These are phyloP conservation scores for Colletotrichum echinochloae DNA, from an alignment of 2,329 filamentous ascomycete species.

Conservation along the genomic window DNA sequence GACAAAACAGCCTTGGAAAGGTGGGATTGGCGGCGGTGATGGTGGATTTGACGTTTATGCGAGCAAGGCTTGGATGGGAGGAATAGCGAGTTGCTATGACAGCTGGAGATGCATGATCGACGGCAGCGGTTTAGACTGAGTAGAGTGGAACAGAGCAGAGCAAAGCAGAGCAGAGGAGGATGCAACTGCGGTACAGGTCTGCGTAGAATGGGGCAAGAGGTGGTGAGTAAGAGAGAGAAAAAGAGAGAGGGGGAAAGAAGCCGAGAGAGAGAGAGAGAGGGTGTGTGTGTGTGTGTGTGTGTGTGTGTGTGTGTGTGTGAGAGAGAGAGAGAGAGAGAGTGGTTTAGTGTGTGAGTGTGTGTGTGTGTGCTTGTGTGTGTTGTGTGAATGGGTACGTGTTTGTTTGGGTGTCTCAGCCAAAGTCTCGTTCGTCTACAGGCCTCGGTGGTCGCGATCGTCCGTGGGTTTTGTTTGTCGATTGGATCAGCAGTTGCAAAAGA, in stretches of 20 bases:
- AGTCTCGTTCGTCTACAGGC: slow-evolving; percentile 25
- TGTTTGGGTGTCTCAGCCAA: slow-evolving; percentile 37
- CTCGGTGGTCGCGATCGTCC: slow-evolving; percentile 24
- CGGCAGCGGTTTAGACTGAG: background rate
- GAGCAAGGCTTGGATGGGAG: slow-evolving; percentile 14
- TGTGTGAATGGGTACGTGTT: slow-evolving; percentile 21
- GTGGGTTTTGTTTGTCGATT: slow-evolving; percentile 5
- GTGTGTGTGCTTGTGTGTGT: slow-evolving; percentile 1
- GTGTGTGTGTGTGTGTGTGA: background rate
- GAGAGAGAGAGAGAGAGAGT: too few relatives aligned
- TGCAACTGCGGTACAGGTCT: background rate
- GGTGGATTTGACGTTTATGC: slow-evolving; percentile 1
- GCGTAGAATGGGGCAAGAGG: background rate
- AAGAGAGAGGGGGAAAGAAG: background rate
- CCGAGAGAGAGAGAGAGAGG: too few relatives aligned
- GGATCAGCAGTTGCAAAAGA: background rate
- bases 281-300: background rate
- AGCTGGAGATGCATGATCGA: slow-evolving; percentile 39
- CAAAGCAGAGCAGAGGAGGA: background rate
- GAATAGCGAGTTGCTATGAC: slow-evolving; percentile 29
- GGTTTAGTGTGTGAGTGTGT: too few relatives aligned
- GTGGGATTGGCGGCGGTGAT: background rate
- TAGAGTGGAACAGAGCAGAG: background rate
- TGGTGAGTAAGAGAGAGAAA: background rate
- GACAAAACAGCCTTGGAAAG: slow-evolving; percentile 4